Evolutionary conservation across 2,329 filamentous ascomycete genomes (phyloP), one percentile per base, ranked within the genome.

Genomic region (Alternaria sp.): DNA sequence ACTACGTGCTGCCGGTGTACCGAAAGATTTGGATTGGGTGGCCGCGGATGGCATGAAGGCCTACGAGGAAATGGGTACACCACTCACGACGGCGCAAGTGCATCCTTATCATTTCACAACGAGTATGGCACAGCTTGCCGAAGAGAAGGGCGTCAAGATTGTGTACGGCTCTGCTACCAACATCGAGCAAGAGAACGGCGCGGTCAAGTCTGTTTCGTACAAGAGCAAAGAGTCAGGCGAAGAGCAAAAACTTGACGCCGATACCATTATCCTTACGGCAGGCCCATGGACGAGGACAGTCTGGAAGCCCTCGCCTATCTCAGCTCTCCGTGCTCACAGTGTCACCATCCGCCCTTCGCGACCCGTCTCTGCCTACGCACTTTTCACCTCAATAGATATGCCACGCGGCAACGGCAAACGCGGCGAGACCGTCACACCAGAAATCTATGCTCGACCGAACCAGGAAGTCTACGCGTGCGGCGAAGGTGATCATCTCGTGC

Each of bases 401-500:
- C 92, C 93, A 80, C 14, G 84, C 84, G 3, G 81, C 80, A 62
- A 43, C 38, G 44, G 41, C 7, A 53, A 57, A 32, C 64, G 70
- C 61, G 22, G 51, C 18, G 46, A 88, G 28, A 86, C 86, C 18
- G 92, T 93, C 12, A 89, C 92, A 26, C 95, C 95, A 0, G 95
- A 99, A 78, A 95, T 98, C 63, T 99, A 99, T 76, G 91, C 95
- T 0, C 86, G 95, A 4, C 94, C 94, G 0, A 91, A 93, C 75
- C 87, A 91, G 56, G 94, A 97, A 75, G 90, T 97, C 11, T 99
- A 99, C 77, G 94, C 93, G 0, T 99, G 95, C 75, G 95, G 93
- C 44, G 94, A 97, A 72, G 92, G 93, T 22, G 95, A 99, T 75
- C 85, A 86, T 2, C 78, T 84, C 3, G 85, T 92, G 0, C 90